Evolutionary conservation across 768 basidiomycete genomes (phyloP), one percentile per base, ranked within the genome.

Genomic region (Hirschioporus abietinus): DNA sequence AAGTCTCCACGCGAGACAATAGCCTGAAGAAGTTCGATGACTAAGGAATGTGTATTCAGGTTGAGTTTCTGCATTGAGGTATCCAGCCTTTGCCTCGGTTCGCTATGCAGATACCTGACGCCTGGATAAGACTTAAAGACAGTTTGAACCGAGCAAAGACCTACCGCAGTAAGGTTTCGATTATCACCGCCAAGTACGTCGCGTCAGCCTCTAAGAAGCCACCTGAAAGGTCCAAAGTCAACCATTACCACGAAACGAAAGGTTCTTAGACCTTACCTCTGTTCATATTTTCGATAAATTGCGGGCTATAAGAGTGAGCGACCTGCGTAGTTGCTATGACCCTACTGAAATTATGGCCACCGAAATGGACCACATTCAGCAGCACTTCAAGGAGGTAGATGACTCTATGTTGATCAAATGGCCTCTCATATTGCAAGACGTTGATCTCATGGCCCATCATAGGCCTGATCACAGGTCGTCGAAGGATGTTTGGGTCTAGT

Each of bases 261-360:
- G 5, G 9, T 20, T 17, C 18, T 24, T 35, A 7, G 15, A 36
- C 70, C 82, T 70, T 76, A 92, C 93, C 82, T 10, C 77, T 70
- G 68, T 87, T 83, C 17, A 90, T 81, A 69, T 91, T 82, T 66
- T 86, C 80, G 9, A 87, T 71, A 9, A 98, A 77, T 2, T 82
- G 87, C 7, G 80, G 67, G 73, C 93, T 86, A 52, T 86, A 80
- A 3, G 92, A 88, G 35, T 88, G 85, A 68, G 83, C 86, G 64
- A 95, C 78, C 12, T 79, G 77, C 1, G 88, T 86, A 15, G 82
- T 81, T 64, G 89, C 84, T 0, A 92, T 88, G 1, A 89, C 84
- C 71, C 91, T 91, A 60, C 87, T 82, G 73, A 97, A 91, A 0
- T 92, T 93, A 75, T 93, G 92, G 1, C 95, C 95, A 1, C 96